Evolutionary conservation across 176 grass and related monocot species (phyloP), one percentile per base, ranked within the genome.

Genomic region (Poa annua): DNA sequence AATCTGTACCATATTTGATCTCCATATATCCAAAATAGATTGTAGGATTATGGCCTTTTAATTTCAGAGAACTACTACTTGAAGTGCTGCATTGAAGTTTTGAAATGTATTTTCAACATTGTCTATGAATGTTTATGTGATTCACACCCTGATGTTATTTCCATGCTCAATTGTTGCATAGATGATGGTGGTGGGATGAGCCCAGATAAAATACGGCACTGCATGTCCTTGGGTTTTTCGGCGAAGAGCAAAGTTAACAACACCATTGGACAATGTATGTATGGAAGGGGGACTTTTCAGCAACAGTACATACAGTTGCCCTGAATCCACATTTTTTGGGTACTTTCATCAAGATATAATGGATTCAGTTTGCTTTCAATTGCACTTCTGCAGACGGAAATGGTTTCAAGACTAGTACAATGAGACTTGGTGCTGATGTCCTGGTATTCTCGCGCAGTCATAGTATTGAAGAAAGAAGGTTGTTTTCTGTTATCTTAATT

Each of bases 381-480:
- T 71, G 71, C 17, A 14, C 67, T 79, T 86, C n/a, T 71, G 19
- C 72, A 98, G 96, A 98, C 87, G 96, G 96, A 72, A 98, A 98
- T 95, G 96, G 96, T 90, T 98, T 98, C 74, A 98, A 98, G 82
- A 98, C 96, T 26, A 98, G 96, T 80, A 98, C 92, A 75, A 98
- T 98, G 96, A 91, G 96, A 91, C 90, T 98, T 85, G 96, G 96
- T 32, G 96, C 92, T 74, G 96, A 98, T 86, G 96, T 90, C 29
- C 92, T 99, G 67, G 96, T 99, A 22, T 96, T 99, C 59, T 99
- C 96, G 21, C 85, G 96, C 79, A 92, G 89, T 86, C 44, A 17
- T 81, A 83, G 70, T 71, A 96, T 92, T 83, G 76, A 80, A 42
- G 91, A 88, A 42, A 94, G 75, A 88, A 99, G 96, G 96, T 99